Conservation (phyloP, 345 rosid species). For the Eucalyptus melliodora region DNA sequence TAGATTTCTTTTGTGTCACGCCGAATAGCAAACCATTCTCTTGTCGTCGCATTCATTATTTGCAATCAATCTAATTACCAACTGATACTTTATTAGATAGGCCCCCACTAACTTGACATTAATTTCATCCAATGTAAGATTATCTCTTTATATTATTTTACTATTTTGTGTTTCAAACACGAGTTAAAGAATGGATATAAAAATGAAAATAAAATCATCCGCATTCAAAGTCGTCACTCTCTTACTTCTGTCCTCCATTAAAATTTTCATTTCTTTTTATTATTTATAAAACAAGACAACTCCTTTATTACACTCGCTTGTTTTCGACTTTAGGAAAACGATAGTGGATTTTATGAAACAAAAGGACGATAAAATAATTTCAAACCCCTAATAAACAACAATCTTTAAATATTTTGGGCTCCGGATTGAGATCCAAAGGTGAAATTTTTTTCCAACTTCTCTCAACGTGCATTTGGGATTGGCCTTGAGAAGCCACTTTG, state of each 20-base stretch:
- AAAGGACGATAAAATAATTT: not conserved
- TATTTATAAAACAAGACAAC: not conserved
- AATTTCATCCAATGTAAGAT: not conserved
- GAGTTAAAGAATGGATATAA: not conserved
- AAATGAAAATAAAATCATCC: not conserved
- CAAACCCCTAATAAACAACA: not conserved
- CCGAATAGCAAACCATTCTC: not conserved
- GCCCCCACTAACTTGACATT: not conserved
- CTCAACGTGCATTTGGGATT: too few relatives aligned
- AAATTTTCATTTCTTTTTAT: not conserved
- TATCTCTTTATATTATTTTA: not conserved
- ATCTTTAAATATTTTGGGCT: not conserved
- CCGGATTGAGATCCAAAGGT: not conserved
- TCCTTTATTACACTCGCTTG: not conserved
- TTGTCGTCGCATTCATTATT: not conserved
- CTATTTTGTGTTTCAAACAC: not conserved
- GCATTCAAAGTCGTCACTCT: not conserved
- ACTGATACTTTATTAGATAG: not conserved
- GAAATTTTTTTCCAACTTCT: not conserved
- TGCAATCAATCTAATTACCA: not conserved
- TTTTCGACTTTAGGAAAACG: not conserved
- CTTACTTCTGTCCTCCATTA: not conserved
- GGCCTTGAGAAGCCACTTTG: too few relatives aligned
- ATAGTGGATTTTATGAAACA: not conserved
- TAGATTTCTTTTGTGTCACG: not conserved